These are phyloP conservation scores for Cucumis hystrix DNA, from an alignment of 306 rosid genomes.

Conservation along the genomic window DNA sequence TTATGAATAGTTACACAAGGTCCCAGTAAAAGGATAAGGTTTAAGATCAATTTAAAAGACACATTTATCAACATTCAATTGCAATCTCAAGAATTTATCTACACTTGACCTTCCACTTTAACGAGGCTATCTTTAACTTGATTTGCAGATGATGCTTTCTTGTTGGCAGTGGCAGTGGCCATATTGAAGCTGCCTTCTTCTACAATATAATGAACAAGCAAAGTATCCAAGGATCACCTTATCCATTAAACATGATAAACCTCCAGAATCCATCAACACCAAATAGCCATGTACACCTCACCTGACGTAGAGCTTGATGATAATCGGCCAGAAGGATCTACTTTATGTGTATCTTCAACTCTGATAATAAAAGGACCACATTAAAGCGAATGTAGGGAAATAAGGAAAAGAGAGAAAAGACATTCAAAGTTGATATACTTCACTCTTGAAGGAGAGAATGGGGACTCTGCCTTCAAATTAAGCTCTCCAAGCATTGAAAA, in stretches of 20 bases:
- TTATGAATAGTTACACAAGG: background rate
- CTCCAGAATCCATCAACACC: background rate
- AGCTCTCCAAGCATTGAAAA: slow-evolving; percentile 53
- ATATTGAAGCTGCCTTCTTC: slow-evolving; percentile 33
- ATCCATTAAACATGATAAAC: background rate
- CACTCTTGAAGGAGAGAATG: slow-evolving; percentile 67
- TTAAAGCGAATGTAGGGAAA: slow-evolving; percentile 11
- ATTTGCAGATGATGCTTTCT: slow-evolving; percentile 45
- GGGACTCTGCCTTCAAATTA: slow-evolving; percentile 65
- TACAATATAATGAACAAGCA: slow-evolving; percentile 20
- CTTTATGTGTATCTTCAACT: slow-evolving; percentile 71
- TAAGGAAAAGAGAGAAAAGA: slow-evolving; percentile 2
- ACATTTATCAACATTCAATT: slow-evolving; percentile 7
- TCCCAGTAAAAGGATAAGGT: background rate
- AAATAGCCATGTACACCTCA: slow-evolving; percentile 15
- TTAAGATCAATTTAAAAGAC: background rate
- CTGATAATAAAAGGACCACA: slow-evolving; percentile 31
- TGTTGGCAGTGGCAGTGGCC: slow-evolving; percentile 35
- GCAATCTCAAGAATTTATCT: slow-evolving; percentile 3
- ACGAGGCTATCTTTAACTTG: slow-evolving; percentile 51
- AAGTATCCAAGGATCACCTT: slow-evolving; percentile 9
- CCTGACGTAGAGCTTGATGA: slow-evolving; percentile 55
- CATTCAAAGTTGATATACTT: slow-evolving; percentile 41
- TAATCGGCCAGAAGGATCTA: slow-evolving; percentile 47
- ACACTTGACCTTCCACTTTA: slow-evolving; percentile 64